A percentile compares a stretch with the other conserved stretches of the same genome.
These are phyloP conservation scores for Morella rubra DNA, from an alignment of 306 rosid genomes.

Conservation along the genomic window DNA sequence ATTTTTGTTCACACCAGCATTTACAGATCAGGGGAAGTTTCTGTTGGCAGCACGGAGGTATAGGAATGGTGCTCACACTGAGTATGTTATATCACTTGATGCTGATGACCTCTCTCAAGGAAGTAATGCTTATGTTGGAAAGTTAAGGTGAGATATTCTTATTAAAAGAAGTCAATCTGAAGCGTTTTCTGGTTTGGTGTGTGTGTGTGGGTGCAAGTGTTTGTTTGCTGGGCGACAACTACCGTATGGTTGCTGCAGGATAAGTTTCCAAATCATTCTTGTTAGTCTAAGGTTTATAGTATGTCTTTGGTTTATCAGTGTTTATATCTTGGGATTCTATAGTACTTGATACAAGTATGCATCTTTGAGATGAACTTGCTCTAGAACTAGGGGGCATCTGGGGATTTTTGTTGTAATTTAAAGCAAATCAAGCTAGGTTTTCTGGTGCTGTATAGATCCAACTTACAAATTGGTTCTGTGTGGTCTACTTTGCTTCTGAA, in stretches of 20 bases:
- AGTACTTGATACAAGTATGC: neutral
- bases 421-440: neutral
- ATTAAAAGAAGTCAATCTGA: slow-evolving; percentile 5
- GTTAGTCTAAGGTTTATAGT: neutral
- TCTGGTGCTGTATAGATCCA: too few species aligned
- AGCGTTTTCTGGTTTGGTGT: neutral
- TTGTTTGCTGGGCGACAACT: neutral
- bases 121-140: slow-evolving; percentile 96
- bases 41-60: slow-evolving; percentile 92
- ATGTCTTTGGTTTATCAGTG: neutral
- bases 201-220: neutral
- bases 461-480: too few species aligned
- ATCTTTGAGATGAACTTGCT: slow-evolving; percentile 4
- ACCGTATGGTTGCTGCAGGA: slow-evolving; percentile 7
- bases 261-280: neutral
- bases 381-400: neutral
- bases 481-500: neutral
- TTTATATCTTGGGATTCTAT: neutral
- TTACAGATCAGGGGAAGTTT: slow-evolving; percentile 87
- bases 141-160: slow-evolving; percentile 61
- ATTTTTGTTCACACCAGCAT: slow-evolving; percentile 70
- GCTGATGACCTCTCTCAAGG: slow-evolving; percentile 89
- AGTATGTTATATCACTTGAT: slow-evolving; percentile 89
- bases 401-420: neutral
- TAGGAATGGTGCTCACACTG: slow-evolving; percentile 85